Conservation (phyloP, 2,329 filamentous ascomycete species). For the Clonostachys chloroleuca region DNA sequence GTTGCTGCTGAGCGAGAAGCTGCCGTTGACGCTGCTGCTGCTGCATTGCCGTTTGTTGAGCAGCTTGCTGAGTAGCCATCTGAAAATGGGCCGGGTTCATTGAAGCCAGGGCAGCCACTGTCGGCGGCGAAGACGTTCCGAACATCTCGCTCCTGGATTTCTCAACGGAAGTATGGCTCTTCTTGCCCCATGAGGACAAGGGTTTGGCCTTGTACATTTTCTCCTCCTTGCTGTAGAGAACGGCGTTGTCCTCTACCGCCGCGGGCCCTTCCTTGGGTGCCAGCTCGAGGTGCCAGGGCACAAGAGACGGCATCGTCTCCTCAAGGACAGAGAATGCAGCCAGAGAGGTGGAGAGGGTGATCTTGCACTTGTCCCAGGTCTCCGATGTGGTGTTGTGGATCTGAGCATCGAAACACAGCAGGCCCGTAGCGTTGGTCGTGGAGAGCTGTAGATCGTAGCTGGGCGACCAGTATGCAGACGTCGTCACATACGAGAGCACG, state of each 20-base stretch:
- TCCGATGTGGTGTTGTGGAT: conserved; percentile 60
- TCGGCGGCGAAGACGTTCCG: neutral
- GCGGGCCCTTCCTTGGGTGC: conserved; percentile 22
- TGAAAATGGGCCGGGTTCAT: too few relatives aligned
- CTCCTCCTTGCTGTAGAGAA: conserved; percentile 27
- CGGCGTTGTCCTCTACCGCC: conserved; percentile 25
- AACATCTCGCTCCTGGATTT: neutral
- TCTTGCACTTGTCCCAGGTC: conserved; percentile 55
- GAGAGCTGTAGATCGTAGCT: conserved; percentile 60
- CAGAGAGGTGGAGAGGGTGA: conserved; percentile 61
- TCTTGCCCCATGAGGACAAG: neutral
- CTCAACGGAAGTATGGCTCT: neutral
- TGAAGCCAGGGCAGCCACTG: neutral
- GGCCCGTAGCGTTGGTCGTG: conserved; percentile 45
- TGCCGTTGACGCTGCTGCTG: conserved; percentile 75
- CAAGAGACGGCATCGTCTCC: conserved; percentile 48
- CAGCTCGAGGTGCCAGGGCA: conserved; percentile 53
- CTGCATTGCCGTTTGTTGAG: conserved; percentile 74
- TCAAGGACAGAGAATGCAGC: conserved; percentile 51
- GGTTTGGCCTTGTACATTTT: conserved; percentile 21
- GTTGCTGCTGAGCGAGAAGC: conserved; percentile 65
- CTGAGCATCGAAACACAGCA: conserved; percentile 57
- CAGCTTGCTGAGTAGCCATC: too few relatives aligned
- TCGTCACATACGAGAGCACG: conserved; percentile 55
- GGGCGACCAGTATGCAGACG: conserved; percentile 53